Evolutionary conservation across 2,329 filamentous ascomycete species (phyloP).

Genomic region (Sarocladiaceae sp.): DNA sequence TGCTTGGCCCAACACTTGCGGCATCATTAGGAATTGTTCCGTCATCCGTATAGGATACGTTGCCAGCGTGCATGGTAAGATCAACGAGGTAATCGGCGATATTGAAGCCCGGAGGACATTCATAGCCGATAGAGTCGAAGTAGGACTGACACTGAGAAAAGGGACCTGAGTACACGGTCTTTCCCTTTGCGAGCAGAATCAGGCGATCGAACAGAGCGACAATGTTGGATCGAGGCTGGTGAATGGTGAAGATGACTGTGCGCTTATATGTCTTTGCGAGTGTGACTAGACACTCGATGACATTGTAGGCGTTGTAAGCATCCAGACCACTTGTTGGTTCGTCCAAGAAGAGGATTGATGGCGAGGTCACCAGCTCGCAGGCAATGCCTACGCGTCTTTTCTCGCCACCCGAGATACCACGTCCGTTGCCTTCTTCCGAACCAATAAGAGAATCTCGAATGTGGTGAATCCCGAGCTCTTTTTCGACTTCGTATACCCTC

Average conservation of each 20-base stretch:
- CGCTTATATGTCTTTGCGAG: slow-evolving; percentile 95
- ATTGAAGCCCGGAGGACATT: slow-evolving; percentile 94
- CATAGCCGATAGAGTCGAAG: slow-evolving; percentile 87
- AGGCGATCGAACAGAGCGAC: slow-evolving; percentile 94
- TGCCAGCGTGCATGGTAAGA: slow-evolving; percentile 90
- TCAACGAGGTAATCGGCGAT: slow-evolving; percentile 98
- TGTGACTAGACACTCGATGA: slow-evolving; percentile 91
- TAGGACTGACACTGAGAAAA: slow-evolving; percentile 86
- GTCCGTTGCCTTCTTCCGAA: slow-evolving; percentile 88
- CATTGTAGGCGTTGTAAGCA: slow-evolving; percentile 96
- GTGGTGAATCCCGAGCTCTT: slow-evolving; percentile 88
- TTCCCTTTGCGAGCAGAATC: slow-evolving; percentile 84
- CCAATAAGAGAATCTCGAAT: slow-evolving; percentile 95
- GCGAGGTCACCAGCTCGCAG: slow-evolving; percentile 94
- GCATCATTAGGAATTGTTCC: slow-evolving; percentile 50
- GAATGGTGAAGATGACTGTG: slow-evolving; percentile 97
- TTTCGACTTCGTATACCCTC: slow-evolving; percentile 87
- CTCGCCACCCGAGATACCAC: slow-evolving; percentile 95
- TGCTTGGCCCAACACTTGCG: slow-evolving; percentile 74
- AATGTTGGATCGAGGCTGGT: slow-evolving; percentile 96
- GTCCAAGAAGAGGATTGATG: slow-evolving; percentile 94
- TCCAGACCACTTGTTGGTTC: slow-evolving; percentile 96
- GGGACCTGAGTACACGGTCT: slow-evolving; percentile 88
- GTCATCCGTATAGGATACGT: slow-evolving; percentile 52
- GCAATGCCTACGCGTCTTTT: slow-evolving; percentile 95